Conservation (phyloP, 2,329 filamentous ascomycete species). For the Colletotrichum ledebouriae region DNA sequence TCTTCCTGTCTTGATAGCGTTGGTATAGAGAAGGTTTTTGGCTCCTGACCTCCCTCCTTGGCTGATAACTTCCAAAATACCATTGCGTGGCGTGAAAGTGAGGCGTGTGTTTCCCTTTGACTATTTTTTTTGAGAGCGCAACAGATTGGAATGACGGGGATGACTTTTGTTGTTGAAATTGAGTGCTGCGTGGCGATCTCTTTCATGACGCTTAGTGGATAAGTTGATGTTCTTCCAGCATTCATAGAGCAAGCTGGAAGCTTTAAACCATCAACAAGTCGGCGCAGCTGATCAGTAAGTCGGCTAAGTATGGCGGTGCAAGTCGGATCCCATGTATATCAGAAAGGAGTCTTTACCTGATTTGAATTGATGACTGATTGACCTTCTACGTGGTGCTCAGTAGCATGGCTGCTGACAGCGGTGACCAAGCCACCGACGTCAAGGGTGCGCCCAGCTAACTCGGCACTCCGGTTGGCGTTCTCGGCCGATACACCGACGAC, state of each 20-base stretch:
- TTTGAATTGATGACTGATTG: no score
- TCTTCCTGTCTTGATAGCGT: constrained; percentile 51
- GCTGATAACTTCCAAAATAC: constrained; percentile 26
- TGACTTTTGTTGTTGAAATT: not conserved
- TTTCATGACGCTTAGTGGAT: not conserved
- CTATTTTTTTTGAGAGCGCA: not conserved
- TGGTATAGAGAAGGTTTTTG: constrained; percentile 52
- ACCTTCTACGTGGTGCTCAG: no score
- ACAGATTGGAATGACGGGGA: not conserved
- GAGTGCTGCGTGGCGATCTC: not conserved
- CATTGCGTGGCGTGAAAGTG: constrained; percentile 3
- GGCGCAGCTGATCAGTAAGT: not conserved
- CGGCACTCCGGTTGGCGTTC: no score
- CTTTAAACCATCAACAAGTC: not conserved
- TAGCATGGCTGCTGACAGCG: no score
- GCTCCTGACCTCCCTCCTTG: constrained; percentile 3
- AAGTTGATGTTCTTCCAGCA: no score
- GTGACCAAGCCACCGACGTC: no score
- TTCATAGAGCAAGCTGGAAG: no score
- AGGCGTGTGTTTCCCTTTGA: no score
- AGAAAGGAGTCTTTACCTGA: not conserved
- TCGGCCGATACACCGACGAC: no score
- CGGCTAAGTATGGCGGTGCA: not conserved
- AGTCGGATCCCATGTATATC: not conserved
- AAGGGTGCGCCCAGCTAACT: no score